Evolutionary conservation across 2,329 filamentous ascomycete species (phyloP).

Genomic region (Paecilomyces dactylethromorphus): DNA sequence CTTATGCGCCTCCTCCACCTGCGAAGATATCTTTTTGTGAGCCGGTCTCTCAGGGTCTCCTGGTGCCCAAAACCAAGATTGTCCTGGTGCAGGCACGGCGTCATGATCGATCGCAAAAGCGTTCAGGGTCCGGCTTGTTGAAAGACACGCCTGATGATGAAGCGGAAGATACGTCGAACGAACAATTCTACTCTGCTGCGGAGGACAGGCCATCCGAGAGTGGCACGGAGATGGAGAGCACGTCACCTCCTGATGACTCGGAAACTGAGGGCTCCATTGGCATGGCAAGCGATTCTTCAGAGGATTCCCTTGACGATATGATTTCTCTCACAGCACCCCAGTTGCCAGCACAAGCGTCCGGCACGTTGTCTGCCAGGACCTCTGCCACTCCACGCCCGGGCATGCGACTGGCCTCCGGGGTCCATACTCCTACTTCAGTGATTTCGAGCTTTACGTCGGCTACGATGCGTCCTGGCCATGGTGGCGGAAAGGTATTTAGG

Average conservation of each 20-base stretch:
- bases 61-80: slow-evolving; percentile 73
- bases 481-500: slow-evolving; percentile 74
- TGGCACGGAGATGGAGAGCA: slow-evolving; percentile 44
- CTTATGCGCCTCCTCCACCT: slow-evolving; percentile 74
- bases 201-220: slow-evolving; percentile 58
- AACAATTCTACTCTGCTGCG: slow-evolving; percentile 87
- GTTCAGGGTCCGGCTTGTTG: slow-evolving; percentile 46
- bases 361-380: slow-evolving; percentile 71
- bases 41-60: slow-evolving; percentile 79
- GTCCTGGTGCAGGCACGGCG: slow-evolving; percentile 58
- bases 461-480: slow-evolving; percentile 67
- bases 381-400: slow-evolving; percentile 73
- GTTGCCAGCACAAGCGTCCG: slow-evolving; percentile 69
- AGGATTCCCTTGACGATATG: slow-evolving; percentile 89
- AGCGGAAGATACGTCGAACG: slow-evolving; percentile 78
- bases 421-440: slow-evolving; percentile 77
- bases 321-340: slow-evolving; percentile 80
- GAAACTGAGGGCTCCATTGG: slow-evolving; percentile 48
- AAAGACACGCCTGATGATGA: slow-evolving; percentile 54
- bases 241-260: slow-evolving; percentile 53
- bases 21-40: slow-evolving; percentile 91
- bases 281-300: slow-evolving; percentile 70
- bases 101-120: slow-evolving; percentile 39
- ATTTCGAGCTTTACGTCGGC: slow-evolving; percentile 83
- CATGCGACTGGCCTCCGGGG: slow-evolving; percentile 64